phyloP scores from a whole-genome alignment of 2,329 filamentous ascomycete species.

The Phialocephala subalpina region DNA sequence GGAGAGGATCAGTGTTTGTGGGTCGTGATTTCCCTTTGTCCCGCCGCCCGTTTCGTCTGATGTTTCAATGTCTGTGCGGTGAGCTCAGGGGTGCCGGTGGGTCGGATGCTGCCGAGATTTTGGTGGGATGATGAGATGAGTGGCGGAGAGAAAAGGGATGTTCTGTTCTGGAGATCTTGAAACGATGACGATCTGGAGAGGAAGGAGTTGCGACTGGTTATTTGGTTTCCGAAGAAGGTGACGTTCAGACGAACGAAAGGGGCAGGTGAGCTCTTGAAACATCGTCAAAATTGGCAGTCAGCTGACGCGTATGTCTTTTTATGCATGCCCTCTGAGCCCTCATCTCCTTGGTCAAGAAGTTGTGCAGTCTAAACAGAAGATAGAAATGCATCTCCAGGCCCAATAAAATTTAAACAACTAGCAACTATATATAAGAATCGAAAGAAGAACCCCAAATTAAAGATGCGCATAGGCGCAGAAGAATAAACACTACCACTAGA shows the following conservation, averaged over 20 bases:
- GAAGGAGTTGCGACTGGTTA: neutral
- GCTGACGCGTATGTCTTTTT: neutral
- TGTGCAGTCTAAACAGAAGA: too few relatives aligned
- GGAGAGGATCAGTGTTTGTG: neutral
- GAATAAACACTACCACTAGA: neutral
- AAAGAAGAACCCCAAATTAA: neutral
- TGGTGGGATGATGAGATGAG: neutral
- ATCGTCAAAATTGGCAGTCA: neutral
- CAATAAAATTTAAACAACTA: neutral
- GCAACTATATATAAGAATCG: conserved; percentile 4
- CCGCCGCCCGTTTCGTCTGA: conserved; percentile 18
- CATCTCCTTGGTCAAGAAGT: too few relatives aligned
- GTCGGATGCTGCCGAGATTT: conserved; percentile 14
- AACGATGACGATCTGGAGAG: neutral
- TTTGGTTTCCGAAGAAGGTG: neutral
- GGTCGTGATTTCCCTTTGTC: conserved; percentile 14
- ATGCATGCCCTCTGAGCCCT: too few relatives aligned
- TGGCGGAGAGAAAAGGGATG: neutral
- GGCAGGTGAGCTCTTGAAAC: neutral
- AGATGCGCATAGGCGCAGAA: neutral
- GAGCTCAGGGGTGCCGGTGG: neutral
- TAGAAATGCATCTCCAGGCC: neutral
- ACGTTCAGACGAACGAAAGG: neutral
- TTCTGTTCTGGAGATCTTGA: neutral
- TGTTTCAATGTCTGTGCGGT: conserved; percentile 18